Conservation (phyloP, 805 yeast species). For the Metschnikowia orientalis region DNA sequence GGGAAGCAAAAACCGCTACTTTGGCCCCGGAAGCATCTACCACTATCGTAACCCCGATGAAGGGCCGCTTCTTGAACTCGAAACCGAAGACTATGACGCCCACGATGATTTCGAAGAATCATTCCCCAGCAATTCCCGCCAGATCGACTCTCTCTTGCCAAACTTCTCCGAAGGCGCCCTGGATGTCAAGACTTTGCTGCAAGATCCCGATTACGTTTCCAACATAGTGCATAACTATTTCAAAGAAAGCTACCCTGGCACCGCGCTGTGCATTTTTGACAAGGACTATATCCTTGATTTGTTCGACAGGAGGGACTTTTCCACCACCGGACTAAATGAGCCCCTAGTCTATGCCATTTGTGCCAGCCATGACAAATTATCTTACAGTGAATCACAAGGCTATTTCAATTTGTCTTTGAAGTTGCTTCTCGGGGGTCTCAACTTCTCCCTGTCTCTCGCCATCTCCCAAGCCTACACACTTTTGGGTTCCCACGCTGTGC, state of each 20-base stretch:
- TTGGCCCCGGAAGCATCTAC: slow-evolving; percentile 19
- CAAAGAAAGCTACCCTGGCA: slow-evolving; percentile 6
- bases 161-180: background rate
- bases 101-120: background rate
- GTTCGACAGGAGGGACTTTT: slow-evolving; percentile 10
- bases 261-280: slow-evolving; percentile 12
- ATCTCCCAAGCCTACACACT: slow-evolving; percentile 15
- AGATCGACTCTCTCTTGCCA: background rate
- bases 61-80: slow-evolving; percentile 2
- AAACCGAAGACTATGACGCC: background rate
- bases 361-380: slow-evolving; percentile 10
- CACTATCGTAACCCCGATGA: slow-evolving; percentile 7
- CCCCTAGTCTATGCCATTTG: slow-evolving; percentile 16
- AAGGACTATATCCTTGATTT: slow-evolving; percentile 8
- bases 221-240: slow-evolving; percentile 13
- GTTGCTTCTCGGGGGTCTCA: slow-evolving; percentile 8
- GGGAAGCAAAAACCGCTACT: slow-evolving; percentile 11
- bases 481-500: slow-evolving; percentile 13
- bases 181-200: slow-evolving; percentile 11
- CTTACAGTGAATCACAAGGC: slow-evolving; percentile 14
- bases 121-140: background rate
- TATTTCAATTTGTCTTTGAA: slow-evolving; percentile 11
- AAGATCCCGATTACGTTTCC: slow-evolving; percentile 13
- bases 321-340: slow-evolving; percentile 9
- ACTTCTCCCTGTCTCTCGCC: slow-evolving; percentile 11